Evolutionary conservation across 345 rosid species (phyloP), one percentile per base, ranked within the genome.

Genomic region (Pistacia integerrima): DNA sequence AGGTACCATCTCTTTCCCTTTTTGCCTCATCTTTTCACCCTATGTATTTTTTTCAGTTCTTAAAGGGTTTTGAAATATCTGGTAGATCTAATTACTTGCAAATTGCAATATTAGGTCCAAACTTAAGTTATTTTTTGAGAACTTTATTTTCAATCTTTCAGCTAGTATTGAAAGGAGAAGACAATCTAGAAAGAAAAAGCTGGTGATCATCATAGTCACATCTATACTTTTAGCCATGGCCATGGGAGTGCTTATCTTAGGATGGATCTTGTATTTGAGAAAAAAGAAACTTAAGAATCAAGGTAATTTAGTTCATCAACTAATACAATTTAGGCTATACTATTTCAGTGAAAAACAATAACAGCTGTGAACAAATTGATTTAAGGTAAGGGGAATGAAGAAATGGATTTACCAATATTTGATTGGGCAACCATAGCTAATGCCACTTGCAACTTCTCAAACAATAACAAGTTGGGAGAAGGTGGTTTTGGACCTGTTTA

Each of bases 401-500:
- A 81, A 54, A 22, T 81, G 30, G 86, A 81, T 67, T 66, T 84
- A 22, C 84, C 84, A 4, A 64, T 74, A 28, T 77, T 82, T 55
- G 84, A 87, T 58, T 79, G 79, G 30, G 61, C 33, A 18, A 61
- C 80, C 1, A 68, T 85, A 69, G 68, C 59, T 65, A n/a, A 57
- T 8, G 87, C 87, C 5, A 83, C 87, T 0, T 11, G 75, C 18
- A 76, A 76, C 51, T 86, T 86, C 59, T 75, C 84, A 16, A 4
- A 3, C 4, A 33, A 44, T 5, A 81, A 75, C 30, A 83, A 77
- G 77, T 69, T 86, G 13, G 87, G 89, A 51, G 81, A 82, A 66
- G 84, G 85, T 10, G 87, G 87, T 41, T 86, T 81, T 67, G 89
- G 87, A 69, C 67, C 78, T 16, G 84, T 86, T n/a, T 82, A 79